A percentile compares a stretch with the other conserved stretches of the same genome.
phyloP scores from a whole-genome alignment of 148 eudicot genomes.

The Polygonum maritimum region DNA sequence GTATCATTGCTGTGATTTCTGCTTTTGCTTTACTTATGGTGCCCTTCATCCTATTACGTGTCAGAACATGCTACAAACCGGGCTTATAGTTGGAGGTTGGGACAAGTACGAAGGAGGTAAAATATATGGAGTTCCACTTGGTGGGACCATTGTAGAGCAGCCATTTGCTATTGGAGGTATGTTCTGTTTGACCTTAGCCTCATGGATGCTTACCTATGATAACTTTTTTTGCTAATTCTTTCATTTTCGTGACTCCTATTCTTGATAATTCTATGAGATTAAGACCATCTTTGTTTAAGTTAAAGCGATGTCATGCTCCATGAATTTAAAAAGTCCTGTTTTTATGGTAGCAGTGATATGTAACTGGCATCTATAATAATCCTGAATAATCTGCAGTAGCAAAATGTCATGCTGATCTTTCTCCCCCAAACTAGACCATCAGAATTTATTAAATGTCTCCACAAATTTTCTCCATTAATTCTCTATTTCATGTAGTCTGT shows the following conservation, averaged over 20 bases:
- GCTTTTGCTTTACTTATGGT: background rate
- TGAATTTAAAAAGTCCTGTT: background rate
- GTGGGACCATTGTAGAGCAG: conserved; percentile 86
- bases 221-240: background rate
- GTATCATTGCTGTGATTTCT: background rate
- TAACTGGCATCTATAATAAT: background rate
- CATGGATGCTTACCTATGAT: background rate
- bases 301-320: background rate
- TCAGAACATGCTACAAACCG: conserved; percentile 86
- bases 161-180: conserved; percentile 97
- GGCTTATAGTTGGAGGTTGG: conserved; percentile 97
- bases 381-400: background rate
- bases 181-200: background rate
- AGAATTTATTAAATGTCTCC: background rate
- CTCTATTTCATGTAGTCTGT: background rate
- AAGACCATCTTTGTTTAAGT: background rate
- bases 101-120: conserved; percentile 94
- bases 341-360: background rate
- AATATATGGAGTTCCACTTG: conserved; percentile 87
- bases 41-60: background rate
- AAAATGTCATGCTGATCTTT: background rate
- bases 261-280: background rate
- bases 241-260: background rate
- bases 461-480: background rate
- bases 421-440: background rate